Conservation (phyloP, 345 rosid genomes). For the Camelina sativa region DNA sequence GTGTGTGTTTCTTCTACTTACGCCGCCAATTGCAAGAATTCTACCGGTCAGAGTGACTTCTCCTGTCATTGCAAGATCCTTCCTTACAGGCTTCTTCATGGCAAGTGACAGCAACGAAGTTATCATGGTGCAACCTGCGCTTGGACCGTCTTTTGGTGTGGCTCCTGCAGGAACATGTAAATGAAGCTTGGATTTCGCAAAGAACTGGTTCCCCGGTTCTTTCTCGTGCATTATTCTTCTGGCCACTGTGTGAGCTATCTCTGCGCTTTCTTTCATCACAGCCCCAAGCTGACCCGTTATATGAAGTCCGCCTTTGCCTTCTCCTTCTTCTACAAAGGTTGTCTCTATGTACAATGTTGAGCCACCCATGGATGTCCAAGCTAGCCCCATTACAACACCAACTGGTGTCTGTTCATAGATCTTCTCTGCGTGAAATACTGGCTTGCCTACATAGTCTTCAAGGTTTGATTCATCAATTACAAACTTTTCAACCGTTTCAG, state of each 20-base stretch:
- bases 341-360: slow-evolving; percentile 91
- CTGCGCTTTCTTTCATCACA: slow-evolving; percentile 94
- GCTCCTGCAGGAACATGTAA: slow-evolving; percentile 96
- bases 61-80: slow-evolving; percentile 96
- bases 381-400: slow-evolving; percentile 97
- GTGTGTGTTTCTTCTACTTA: slow-evolving; percentile 41
- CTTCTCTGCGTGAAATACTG: slow-evolving; percentile 84
- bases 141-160: slow-evolving; percentile 90
- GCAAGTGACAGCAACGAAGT: slow-evolving; percentile 91
- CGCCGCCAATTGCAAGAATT: slow-evolving; percentile 93
- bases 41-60: slow-evolving; percentile 85
- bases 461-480: slow-evolving; percentile 63
- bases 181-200: slow-evolving; percentile 79
- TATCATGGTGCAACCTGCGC: slow-evolving; percentile 97
- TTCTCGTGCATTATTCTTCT: slow-evolving; percentile 67
- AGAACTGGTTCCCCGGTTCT: slow-evolving; percentile 65
- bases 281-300: slow-evolving; percentile 88
- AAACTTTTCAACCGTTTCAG: slow-evolving; percentile 50
- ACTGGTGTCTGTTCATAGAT: slow-evolving; percentile 79
- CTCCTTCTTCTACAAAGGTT: slow-evolving; percentile 68
- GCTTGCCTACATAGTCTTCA: slow-evolving; percentile 78
- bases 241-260: slow-evolving; percentile 83
- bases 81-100: slow-evolving; percentile 68
- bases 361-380: slow-evolving; percentile 98
- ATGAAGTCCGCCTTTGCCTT: slow-evolving; percentile 72